These are phyloP conservation scores for Suhomyces tanzawaensis DNA, from an alignment of 805 yeast species.

Conservation along the genomic window DNA sequence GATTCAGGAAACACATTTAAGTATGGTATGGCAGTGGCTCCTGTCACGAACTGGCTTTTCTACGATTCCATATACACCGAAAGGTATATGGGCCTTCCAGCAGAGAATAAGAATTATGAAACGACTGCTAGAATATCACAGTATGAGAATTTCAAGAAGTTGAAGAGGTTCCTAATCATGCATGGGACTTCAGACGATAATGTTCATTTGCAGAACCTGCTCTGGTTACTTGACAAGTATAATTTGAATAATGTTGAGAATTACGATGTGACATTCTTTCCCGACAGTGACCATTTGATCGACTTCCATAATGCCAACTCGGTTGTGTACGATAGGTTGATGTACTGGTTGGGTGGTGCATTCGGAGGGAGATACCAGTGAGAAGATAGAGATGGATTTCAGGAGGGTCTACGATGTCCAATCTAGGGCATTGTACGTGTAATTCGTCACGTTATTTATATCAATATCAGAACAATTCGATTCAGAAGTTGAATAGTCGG, in stretches of 20 bases:
- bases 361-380: constrained; percentile 46
- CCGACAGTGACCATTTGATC: constrained; percentile 90
- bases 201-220: constrained; percentile 89
- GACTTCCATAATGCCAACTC: constrained; percentile 73
- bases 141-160: constrained; percentile 50
- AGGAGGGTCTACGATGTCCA: no score
- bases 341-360: constrained; percentile 65
- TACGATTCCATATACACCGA: constrained; percentile 95
- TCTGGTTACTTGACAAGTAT: constrained; percentile 72
- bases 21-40: constrained; percentile 95
- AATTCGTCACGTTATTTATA: no score
- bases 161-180: constrained; percentile 74
- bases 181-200: constrained; percentile 98
- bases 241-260: constrained; percentile 60
- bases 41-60: constrained; percentile 91
- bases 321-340: constrained; percentile 69
- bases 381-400: no score
- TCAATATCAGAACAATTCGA: no score
- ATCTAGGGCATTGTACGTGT: no score
- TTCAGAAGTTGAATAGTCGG: no score
- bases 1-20: constrained; percentile 74
- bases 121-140: constrained; percentile 52
- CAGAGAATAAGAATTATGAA: constrained; percentile 64
- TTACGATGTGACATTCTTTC: constrained; percentile 84
- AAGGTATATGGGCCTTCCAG: constrained; percentile 87